A percentile compares a stretch with the other conserved stretches of the same genome.
Conservation (phyloP, 2,329 filamentous ascomycete species). For the Cladosporium halotolerans region DNA sequence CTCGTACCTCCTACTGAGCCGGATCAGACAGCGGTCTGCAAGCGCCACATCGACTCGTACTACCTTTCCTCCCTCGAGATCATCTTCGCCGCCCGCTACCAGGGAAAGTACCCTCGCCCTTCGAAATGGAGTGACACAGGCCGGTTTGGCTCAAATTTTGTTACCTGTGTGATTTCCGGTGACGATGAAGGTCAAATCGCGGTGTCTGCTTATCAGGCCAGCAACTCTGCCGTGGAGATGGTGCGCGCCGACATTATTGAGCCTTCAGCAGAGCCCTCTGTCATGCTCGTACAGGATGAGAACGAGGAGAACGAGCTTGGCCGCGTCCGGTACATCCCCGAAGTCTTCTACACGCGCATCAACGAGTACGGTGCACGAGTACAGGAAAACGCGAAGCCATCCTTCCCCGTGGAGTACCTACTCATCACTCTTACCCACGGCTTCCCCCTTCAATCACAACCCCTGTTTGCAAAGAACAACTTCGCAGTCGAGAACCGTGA, state of each 20-base stretch:
- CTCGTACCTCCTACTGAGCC: slow-evolving; percentile 65
- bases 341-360: slow-evolving; percentile 91
- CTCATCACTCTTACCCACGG: slow-evolving; percentile 94
- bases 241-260: slow-evolving; percentile 90
- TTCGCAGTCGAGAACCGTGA: slow-evolving; percentile 93
- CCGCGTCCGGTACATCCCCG: slow-evolving; percentile 83
- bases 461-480: slow-evolving; percentile 67
- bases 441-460: slow-evolving; percentile 56
- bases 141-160: slow-evolving; percentile 89
- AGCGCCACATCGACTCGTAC: slow-evolving; percentile 91
- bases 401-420: slow-evolving; percentile 93
- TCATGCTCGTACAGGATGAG: slow-evolving; percentile 92
- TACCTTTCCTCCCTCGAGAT: slow-evolving; percentile 90
- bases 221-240: slow-evolving; percentile 95
- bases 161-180: slow-evolving; percentile 92
- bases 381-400: slow-evolving; percentile 92
- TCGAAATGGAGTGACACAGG: slow-evolving; percentile 98
- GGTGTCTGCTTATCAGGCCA: slow-evolving; percentile 89
- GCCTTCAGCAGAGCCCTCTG: slow-evolving; percentile 82
- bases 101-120: slow-evolving; percentile 79
- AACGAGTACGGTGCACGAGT: slow-evolving; percentile 97
- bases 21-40: slow-evolving; percentile 80
- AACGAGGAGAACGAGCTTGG: slow-evolving; percentile 69
- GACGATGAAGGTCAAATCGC: slow-evolving; percentile 83
- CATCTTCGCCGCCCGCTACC: slow-evolving; percentile 77